Evolutionary conservation across 1,139 yeast species (phyloP).

Genomic region (Debaryomycetaceae sp.): DNA sequence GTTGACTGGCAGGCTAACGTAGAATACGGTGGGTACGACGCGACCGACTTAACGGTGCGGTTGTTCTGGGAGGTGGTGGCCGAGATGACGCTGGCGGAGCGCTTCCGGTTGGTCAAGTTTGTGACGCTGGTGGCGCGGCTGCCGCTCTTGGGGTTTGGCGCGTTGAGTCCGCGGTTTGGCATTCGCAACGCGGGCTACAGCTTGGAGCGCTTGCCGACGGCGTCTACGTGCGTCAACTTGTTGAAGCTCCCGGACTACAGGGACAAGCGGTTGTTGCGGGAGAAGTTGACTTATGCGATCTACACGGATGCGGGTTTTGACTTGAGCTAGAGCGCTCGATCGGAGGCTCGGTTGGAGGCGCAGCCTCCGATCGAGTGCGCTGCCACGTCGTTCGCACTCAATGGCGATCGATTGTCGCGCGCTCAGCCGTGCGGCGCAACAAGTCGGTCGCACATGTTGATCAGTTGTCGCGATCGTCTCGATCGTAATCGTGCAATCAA

Average conservation of each 20-base stretch:
- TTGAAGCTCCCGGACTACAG: slow-evolving; percentile 80
- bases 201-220: slow-evolving; percentile 69
- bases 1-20: slow-evolving; percentile 63
- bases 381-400: too few relatives aligned
- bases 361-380: too few relatives aligned
- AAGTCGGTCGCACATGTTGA: too few relatives aligned
- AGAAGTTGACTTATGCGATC: slow-evolving; percentile 72
- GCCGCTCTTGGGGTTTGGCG: slow-evolving; percentile 81
- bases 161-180: slow-evolving; percentile 75
- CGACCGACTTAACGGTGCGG: slow-evolving; percentile 50
- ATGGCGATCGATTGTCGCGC: too few relatives aligned
- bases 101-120: slow-evolving; percentile 66
- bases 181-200: slow-evolving; percentile 64
- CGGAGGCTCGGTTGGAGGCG: too few relatives aligned
- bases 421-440: too few relatives aligned
- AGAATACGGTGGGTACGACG: slow-evolving; percentile 63
- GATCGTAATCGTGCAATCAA: too few relatives aligned
- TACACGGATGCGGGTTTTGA: slow-evolving; percentile 85
- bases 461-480: too few relatives aligned
- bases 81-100: slow-evolving; percentile 61
- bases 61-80: slow-evolving; percentile 74
- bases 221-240: slow-evolving; percentile 89
- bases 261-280: slow-evolving; percentile 51
- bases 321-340: slow-evolving; percentile 28
- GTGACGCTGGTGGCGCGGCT: slow-evolving; percentile 91